Percentiles rank a stretch among this genome's conserved stretches.
phyloP scores from a whole-genome alignment of 2,329 filamentous ascomycete species.

The Alternaria gansuensis region DNA sequence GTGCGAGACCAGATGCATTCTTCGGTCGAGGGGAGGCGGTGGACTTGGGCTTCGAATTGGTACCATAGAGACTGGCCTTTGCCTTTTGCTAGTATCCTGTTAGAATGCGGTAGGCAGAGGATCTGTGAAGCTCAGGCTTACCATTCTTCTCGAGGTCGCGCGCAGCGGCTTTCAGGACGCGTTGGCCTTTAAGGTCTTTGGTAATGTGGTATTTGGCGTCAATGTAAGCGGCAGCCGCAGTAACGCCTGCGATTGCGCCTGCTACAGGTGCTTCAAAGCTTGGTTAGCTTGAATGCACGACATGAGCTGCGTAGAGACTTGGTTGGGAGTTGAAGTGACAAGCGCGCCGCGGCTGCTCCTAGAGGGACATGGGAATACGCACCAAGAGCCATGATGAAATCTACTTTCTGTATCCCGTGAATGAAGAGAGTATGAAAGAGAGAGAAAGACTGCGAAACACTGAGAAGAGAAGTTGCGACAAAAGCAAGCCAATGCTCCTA shows the following conservation, averaged over 20 bases:
- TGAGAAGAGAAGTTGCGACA: slow-evolving; percentile 7
- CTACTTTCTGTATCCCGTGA: neutral
- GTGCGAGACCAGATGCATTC: slow-evolving; percentile 73
- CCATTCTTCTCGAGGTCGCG: slow-evolving; percentile 61
- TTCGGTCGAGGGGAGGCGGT: slow-evolving; percentile 59
- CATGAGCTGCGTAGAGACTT: neutral
- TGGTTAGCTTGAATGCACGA: slow-evolving; percentile 18
- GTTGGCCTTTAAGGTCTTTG: slow-evolving; percentile 67
- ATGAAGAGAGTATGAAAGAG: neutral
- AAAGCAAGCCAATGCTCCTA: slow-evolving; percentile 12
- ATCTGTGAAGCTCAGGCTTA: slow-evolving; percentile 42
- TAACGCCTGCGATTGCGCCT: slow-evolving; percentile 47
- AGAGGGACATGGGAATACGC: slow-evolving; percentile 8
- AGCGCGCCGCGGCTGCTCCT: slow-evolving; percentile 14
- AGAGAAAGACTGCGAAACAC: neutral
- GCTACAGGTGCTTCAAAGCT: slow-evolving; percentile 40
- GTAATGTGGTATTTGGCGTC: slow-evolving; percentile 74
- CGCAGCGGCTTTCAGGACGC: slow-evolving; percentile 54
- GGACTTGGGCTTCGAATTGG: slow-evolving; percentile 67
- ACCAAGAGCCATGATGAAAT: slow-evolving; percentile 25
- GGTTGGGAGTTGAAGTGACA: neutral
- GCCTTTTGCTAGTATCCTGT: slow-evolving; percentile 38
- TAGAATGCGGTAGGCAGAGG: slow-evolving; percentile 4
- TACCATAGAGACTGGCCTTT: slow-evolving; percentile 71
- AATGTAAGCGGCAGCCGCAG: slow-evolving; percentile 65